These are phyloP conservation scores for Podochytrium sp. DNA, from an alignment of 192 early-diverging fungal genomes.

Conservation along the genomic window DNA sequence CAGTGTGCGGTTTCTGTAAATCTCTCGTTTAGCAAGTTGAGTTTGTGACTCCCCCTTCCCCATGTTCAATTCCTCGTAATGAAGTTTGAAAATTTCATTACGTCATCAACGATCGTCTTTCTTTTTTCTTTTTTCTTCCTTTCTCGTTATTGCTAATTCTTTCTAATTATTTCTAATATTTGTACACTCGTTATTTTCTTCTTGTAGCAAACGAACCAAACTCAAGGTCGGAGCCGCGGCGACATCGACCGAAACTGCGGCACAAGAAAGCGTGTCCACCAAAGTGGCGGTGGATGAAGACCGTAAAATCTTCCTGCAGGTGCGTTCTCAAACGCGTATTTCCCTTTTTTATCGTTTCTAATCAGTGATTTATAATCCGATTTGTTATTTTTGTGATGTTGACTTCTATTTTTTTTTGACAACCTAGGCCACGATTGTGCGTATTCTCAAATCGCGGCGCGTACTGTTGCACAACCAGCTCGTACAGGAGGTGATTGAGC, in stretches of 20 bases:
- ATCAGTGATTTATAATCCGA: not conserved
- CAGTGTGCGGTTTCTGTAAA: constrained; percentile 46
- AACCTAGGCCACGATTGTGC: constrained; percentile 79
- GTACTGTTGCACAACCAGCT: constrained; percentile 68
- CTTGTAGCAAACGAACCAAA: constrained; percentile 76
- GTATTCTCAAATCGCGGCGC: constrained; percentile 83
- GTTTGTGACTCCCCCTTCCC: too few relatives aligned
- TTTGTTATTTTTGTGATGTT: too few relatives aligned
- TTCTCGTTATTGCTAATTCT: too few relatives aligned
- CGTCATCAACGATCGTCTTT: constrained; percentile 7
- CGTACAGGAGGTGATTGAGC: constrained; percentile 76
- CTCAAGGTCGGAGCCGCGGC: constrained; percentile 69
- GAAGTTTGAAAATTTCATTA: constrained; percentile 21
- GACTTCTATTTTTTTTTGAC: not conserved
- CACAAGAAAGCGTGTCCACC: constrained; percentile 62
- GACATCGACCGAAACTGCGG: constrained; percentile 57
- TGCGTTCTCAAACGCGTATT: constrained; percentile 17
- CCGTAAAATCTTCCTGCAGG: constrained; percentile 73
- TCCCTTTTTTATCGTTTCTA: not conserved
- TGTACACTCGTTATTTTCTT: constrained; percentile 1
- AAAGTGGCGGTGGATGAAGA: constrained; percentile 77
- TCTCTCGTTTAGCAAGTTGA: constrained; percentile 60
- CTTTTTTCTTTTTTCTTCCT: constrained; percentile 29
- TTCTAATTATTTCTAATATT: constrained; percentile 27
- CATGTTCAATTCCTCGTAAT: too few relatives aligned